Conservation (phyloP, 1,139 yeast genomes). For the Nakaseomyces uthaithaninus region DNA sequence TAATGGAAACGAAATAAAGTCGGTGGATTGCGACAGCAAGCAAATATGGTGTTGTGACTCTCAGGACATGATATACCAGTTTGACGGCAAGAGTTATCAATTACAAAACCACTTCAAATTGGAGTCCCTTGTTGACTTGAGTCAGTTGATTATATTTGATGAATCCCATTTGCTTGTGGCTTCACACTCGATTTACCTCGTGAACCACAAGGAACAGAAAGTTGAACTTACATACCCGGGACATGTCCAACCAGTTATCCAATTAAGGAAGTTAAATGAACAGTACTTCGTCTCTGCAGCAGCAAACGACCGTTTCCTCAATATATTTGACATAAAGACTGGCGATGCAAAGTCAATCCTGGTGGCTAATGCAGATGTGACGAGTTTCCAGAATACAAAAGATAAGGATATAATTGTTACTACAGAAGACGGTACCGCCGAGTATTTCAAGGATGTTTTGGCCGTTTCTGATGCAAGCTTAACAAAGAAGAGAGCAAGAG, state of each 20-base stretch:
- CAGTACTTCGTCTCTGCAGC: constrained; percentile 61
- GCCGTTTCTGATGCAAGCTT: constrained; percentile 16
- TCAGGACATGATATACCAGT: constrained; percentile 54
- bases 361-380: constrained; percentile 58
- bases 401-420: constrained; percentile 44
- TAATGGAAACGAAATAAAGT: constrained; percentile 46
- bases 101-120: constrained; percentile 40
- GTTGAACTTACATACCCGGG: constrained; percentile 55
- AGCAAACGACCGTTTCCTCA: constrained; percentile 67
- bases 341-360: constrained; percentile 42
- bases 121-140: constrained; percentile 25
- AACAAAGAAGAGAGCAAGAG: constrained; percentile 33
- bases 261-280: constrained; percentile 36
- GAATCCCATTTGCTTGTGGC: constrained; percentile 42
- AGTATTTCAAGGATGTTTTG: constrained; percentile 54
- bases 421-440: constrained; percentile 63
- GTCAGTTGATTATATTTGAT: constrained; percentile 19
- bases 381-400: constrained; percentile 37
- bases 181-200: constrained; percentile 51
- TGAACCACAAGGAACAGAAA: constrained; percentile 36
- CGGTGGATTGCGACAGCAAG: constrained; percentile 39
- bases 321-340: constrained; percentile 43
- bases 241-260: constrained; percentile 57
- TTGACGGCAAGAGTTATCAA: constrained; percentile 46
- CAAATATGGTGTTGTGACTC: constrained; percentile 59